Base-by-base conservation (phyloP, 2,329 filamentous ascomycete species). In the Exophiala sp. region DNA sequence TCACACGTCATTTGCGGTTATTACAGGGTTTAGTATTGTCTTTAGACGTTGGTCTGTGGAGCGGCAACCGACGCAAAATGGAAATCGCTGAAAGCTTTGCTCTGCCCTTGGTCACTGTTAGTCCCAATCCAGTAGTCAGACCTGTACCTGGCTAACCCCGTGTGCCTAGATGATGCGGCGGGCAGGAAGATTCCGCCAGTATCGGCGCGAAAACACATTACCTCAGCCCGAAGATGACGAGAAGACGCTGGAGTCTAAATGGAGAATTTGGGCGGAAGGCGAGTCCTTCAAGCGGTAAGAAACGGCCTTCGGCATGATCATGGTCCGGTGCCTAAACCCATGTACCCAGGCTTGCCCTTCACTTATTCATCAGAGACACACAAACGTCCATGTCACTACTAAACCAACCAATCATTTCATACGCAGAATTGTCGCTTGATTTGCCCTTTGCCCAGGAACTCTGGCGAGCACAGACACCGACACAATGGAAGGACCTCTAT, bases 361-460 rank as follows among this genome's bases (percentile, higher is more conserved):
- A 86, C 63, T 72, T 81, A 11, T 86, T 86, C 60, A 69, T 85
- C 4, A 78, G 84, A 52, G 86, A 89, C 62, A 76, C 83, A 0
- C 83, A 88, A 56, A 77, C 80, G 3, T 87, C 86, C 2, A 85
- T 89, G 72, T 81, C 83, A 1, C 75, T 86, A 3, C 73, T 87
- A 50, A 82, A 80, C 18, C 84, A 80, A 54, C 83, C 85, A 0
- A 72, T 62, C 33, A 34, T 62, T n/a, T 59, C 54, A 9, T 52
- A 20, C 21, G 44, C 59, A 11, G 59, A 62, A 33, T 11, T 62
- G 5, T 34, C 24, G 2, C 21, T 52, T 4, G 36, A 39, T 1
- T 68, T 90, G 0, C 86, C 87, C 0, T 80, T 80, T 55, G 73
- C 81, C 0, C 76, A 78, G 50, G 75, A 79, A 10, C 67, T 90